These are phyloP conservation scores for Durusdinium trenchii DNA, from an alignment of 73 alveolate genomes.

Conservation along the genomic window DNA sequence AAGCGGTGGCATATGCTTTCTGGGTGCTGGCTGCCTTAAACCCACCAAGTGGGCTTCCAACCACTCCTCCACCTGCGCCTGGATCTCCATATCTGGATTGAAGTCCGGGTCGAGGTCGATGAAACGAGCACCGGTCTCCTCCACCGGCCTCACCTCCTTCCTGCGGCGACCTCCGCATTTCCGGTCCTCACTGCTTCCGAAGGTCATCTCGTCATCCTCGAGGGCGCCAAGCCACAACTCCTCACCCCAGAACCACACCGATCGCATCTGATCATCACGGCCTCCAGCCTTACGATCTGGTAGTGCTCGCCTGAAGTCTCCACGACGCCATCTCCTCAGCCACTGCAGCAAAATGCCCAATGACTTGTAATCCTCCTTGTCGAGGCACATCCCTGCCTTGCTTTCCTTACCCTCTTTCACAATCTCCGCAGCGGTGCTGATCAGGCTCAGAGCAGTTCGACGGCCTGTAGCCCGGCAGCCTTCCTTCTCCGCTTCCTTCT, in stretches of 20 bases:
- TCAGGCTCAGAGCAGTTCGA: background rate
- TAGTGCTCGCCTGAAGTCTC: background rate
- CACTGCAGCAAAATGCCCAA: background rate
- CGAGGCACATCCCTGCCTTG: background rate
- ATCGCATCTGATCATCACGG: too few species aligned
- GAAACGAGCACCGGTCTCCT: too few species aligned
- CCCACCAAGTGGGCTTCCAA: too few species aligned
- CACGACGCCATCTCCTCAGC: slow-evolving; percentile 14
- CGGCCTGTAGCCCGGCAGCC: background rate
- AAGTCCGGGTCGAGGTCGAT: too few species aligned
- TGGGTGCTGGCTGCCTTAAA: too few species aligned
- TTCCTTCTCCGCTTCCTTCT: background rate
- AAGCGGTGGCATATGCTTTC: too few species aligned
- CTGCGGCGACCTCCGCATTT: too few species aligned
- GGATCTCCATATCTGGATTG: too few species aligned
- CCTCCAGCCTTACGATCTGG: background rate
- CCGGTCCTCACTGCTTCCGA: too few species aligned
- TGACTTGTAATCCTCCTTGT: background rate
- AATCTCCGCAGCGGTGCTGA: background rate
- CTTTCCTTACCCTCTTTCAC: background rate
- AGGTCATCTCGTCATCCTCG: background rate
- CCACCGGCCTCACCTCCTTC: too few species aligned
- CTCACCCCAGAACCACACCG: slow-evolving; percentile 8
- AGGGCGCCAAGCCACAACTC: background rate
- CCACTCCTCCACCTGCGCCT: too few species aligned